Evolutionary conservation across 805 yeast species (phyloP).

Genomic region (Ogataea pilisensis): DNA sequence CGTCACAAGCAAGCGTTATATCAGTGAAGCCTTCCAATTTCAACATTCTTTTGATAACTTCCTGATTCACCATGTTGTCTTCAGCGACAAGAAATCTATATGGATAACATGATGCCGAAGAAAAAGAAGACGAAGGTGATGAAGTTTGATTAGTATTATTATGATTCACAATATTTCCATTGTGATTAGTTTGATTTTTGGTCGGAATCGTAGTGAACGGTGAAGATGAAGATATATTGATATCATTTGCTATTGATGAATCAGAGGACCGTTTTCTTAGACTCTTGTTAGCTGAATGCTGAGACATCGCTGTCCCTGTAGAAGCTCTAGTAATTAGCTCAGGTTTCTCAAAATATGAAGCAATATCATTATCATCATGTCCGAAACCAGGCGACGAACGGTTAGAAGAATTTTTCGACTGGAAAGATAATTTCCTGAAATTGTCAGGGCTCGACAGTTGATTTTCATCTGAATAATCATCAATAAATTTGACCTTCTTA

Average conservation of each 20-base stretch:
- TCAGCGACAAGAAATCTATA: constrained; percentile 79
- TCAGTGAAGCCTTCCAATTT: constrained; percentile 72
- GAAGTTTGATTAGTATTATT: too few species aligned
- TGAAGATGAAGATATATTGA: too few species aligned
- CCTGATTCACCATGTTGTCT: constrained; percentile 91
- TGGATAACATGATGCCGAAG: constrained; percentile 12
- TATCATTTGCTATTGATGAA: constrained; percentile 10
- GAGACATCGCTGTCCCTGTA: constrained; percentile 49
- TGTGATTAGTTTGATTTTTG: too few species aligned
- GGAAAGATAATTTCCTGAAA: background rate
- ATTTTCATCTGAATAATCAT: background rate
- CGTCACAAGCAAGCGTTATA: constrained; percentile 81
- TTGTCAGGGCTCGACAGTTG: background rate
- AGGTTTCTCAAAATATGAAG: constrained; percentile 38
- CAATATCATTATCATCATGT: constrained; percentile 9
- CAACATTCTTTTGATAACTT: constrained; percentile 86
- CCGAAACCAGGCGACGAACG: background rate
- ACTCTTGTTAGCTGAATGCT: constrained; percentile 9
- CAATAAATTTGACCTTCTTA: constrained; percentile 44
- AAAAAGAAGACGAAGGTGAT: too few species aligned
- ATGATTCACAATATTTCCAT: too few species aligned
- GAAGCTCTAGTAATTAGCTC: constrained; percentile 42
- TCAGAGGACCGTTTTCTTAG: constrained; percentile 17
- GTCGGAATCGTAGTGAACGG: too few species aligned
- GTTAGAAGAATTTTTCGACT: background rate